Evolutionary conservation across 2,329 filamentous ascomycete species (phyloP).

Genomic region (Hypoxylon rubiginosum): DNA sequence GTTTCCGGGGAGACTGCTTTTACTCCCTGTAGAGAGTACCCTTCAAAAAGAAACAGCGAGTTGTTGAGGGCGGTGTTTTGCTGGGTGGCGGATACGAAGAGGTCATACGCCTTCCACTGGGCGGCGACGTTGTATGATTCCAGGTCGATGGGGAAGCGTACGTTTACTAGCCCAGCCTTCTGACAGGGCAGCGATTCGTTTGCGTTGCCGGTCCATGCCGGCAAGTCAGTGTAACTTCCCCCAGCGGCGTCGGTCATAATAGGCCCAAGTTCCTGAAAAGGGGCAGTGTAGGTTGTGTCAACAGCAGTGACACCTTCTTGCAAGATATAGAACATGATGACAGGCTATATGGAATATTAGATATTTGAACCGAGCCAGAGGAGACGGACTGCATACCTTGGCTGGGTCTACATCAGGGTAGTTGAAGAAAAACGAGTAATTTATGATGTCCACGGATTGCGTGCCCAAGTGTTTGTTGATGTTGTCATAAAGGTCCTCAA

Average conservation of each 20-base stretch:
- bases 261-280: conserved; percentile 36
- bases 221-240: conserved; percentile 34
- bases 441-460: conserved; percentile 33
- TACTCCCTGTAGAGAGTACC: conserved; percentile 39
- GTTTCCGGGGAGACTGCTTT: conserved; percentile 32
- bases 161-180: conserved; percentile 38
- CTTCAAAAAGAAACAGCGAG: conserved; percentile 45
- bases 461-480: conserved; percentile 59
- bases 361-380: not conserved
- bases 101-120: conserved; percentile 54
- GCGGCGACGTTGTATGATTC: conserved; percentile 52
- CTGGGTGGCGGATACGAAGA: conserved; percentile 53
- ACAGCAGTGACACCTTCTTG: conserved; percentile 40
- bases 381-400: conserved; percentile 26
- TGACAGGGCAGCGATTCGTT: conserved; percentile 30
- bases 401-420: conserved; percentile 25
- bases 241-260: conserved; percentile 2
- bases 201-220: conserved; percentile 27
- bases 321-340: conserved; percentile 39
- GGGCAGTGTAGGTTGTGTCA: conserved; percentile 31
- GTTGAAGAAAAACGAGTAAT: conserved; percentile 34
- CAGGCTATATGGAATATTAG: conserved; percentile 26
- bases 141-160: conserved; percentile 43
- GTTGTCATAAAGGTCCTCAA: conserved; percentile 61
- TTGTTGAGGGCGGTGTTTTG: conserved; percentile 50